Base-by-base conservation (phyloP, 768 basidiomycete genomes). In the Amanita rimosa region DNA sequence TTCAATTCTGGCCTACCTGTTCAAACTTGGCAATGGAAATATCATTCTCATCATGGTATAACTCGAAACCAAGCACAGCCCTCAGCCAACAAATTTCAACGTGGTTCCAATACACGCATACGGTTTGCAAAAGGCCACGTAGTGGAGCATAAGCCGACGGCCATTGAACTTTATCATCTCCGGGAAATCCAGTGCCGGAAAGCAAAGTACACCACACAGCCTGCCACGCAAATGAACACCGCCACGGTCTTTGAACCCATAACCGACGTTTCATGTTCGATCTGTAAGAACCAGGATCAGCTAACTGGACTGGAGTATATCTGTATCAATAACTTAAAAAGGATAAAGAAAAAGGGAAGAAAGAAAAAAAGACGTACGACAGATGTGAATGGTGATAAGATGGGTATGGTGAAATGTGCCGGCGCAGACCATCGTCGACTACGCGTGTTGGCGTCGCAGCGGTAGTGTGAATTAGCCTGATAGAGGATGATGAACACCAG, bases 381-480 rank as follows among this genome's bases (percentile, higher is more conserved):
- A 8, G 83, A 85, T 2, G 83, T 75, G 55, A 87, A 88, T 0
- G 85, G 85, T 0, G 85, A 88, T 14, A 88, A 60, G 3, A 88
- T 79, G 3, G 85, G 84, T 19, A 88, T 81, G 0, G 85, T 87
- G 59, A 85, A 85, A 58, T 86, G 85, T 1, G 74, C 67, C 0
- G 81, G 65, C 4, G 64, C 55, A 36, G 60, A 3, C 3, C 3
- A 57, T 63, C 66, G 64, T 54, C 62, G 59, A 4, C 53, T 51
- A 21, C 58, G 56, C 44, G n/a, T n/a, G n/a, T 58, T 57, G 47
- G 55, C 53, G 41, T 52, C 51, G 17, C 56, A 11, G 10, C 13
- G 54, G 26, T 55, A 61, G 49, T 61, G 55, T 36, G 68, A 60
- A 1, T 60, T 60, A 14, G 61, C 54, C 9, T 68, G 62, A 42